A percentile compares a stretch with the other conserved stretches of the same genome.
Evolutionary conservation across 441 rosid species (phyloP).

Genomic region (Pelargonium myrrhifolium): DNA sequence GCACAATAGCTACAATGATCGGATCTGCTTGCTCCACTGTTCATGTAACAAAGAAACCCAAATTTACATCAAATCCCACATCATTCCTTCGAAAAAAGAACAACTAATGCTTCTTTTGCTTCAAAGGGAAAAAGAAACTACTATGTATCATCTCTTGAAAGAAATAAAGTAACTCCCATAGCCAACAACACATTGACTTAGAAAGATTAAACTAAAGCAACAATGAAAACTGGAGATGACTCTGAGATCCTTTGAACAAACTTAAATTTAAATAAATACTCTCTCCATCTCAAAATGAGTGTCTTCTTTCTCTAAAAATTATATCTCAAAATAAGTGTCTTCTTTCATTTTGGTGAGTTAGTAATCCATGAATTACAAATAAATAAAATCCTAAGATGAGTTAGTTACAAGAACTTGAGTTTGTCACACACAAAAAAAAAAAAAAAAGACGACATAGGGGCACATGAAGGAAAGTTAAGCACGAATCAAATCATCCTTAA

Average conservation of each 20-base stretch:
- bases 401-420: too few species aligned
- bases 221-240: background rate
- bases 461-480: too few species aligned
- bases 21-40: slow-evolving; percentile 80
- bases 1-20: slow-evolving; percentile 58
- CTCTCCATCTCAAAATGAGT: too few species aligned
- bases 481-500: too few species aligned
- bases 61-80: slow-evolving; percentile 4
- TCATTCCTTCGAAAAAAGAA: slow-evolving; percentile 15
- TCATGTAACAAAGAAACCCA: slow-evolving; percentile 13
- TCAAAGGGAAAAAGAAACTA: background rate
- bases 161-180: background rate
- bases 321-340: too few species aligned
- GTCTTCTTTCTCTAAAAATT: too few species aligned
- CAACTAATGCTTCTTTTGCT: slow-evolving; percentile 7
- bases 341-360: too few species aligned
- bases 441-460: too few species aligned
- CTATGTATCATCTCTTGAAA: background rate
- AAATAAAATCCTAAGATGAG: too few species aligned
- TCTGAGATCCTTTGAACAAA: background rate
- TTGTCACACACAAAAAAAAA: too few species aligned
- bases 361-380: too few species aligned
- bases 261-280: background rate
- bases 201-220: background rate
- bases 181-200: background rate